These are phyloP conservation scores for Dendrocalamus sinicus DNA, from an alignment of 176 grass and related monocot species.

Conservation along the genomic window DNA sequence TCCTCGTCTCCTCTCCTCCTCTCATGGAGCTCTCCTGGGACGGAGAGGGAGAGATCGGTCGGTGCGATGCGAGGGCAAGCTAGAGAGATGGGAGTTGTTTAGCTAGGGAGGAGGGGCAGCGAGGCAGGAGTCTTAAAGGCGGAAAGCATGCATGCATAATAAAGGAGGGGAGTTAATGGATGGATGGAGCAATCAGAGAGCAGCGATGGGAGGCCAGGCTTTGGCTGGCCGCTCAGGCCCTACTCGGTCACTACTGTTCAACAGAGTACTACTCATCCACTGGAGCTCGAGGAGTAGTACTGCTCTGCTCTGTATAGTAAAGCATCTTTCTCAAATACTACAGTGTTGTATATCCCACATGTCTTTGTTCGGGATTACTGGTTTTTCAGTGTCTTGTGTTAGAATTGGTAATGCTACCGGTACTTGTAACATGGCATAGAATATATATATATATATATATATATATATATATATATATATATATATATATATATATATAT, in stretches of 20 bases:
- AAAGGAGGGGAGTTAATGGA: conserved; percentile 53
- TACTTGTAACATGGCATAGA: too few relatives aligned
- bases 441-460: too few relatives aligned
- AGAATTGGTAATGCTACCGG: too few relatives aligned
- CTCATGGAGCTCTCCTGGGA: conserved; percentile 39
- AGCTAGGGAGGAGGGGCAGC: conserved; percentile 31
- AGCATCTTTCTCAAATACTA: too few relatives aligned
- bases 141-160: conserved; percentile 57
- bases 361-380: too few relatives aligned
- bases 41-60: conserved; percentile 2
- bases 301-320: too few relatives aligned
- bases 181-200: conserved; percentile 56
- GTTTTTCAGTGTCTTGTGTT: too few relatives aligned
- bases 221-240: not conserved
- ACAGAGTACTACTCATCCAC: not conserved
- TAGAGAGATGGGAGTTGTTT: not conserved
- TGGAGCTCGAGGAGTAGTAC: too few relatives aligned
- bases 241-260: not conserved
- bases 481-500: too few relatives aligned
- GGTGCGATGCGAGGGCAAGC: conserved; percentile 6
- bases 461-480: too few relatives aligned
- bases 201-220: conserved; percentile 5
- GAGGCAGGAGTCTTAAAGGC: conserved; percentile 49
- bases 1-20: conserved; percentile 40
- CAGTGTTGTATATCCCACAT: too few relatives aligned